These are phyloP conservation scores for Trypanosoma platydactyli DNA, from an alignment of 208 protist genomes.

Conservation along the genomic window DNA sequence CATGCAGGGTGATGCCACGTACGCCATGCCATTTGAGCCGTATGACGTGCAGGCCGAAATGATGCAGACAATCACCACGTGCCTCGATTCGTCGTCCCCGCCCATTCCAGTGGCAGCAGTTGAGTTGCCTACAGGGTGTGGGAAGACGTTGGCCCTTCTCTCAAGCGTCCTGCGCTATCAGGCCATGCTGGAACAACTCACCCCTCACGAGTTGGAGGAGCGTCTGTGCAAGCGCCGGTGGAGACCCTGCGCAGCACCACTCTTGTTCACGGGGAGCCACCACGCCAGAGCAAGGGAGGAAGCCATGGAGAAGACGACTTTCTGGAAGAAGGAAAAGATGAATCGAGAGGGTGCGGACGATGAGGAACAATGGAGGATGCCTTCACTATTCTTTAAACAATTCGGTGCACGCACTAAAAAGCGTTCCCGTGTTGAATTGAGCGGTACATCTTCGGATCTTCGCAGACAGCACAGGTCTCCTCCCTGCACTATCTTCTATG, in stretches of 20 bases:
- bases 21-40: slow-evolving; percentile 38
- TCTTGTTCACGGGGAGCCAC: slow-evolving; percentile 61
- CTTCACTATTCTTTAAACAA: slow-evolving; percentile 54
- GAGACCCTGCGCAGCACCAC: slow-evolving; percentile 51
- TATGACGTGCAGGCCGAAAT: slow-evolving; percentile 85
- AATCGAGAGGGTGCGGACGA: neutral
- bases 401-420: slow-evolving; percentile 44
- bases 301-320: neutral
- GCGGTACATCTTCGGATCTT: slow-evolving; percentile 51
- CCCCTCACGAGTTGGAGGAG: slow-evolving; percentile 91
- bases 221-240: slow-evolving; percentile 79
- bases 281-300: neutral
- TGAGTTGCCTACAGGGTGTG: slow-evolving; percentile 96
- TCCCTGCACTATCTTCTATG: slow-evolving; percentile 92
- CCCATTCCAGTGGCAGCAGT: slow-evolving; percentile 59
- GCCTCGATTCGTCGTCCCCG: slow-evolving; percentile 32
- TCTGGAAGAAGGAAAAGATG: neutral
- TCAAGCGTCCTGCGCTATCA: slow-evolving; percentile 82
- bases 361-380: slow-evolving; percentile 34
- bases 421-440: slow-evolving; percentile 52
- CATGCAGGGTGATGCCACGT: neutral
- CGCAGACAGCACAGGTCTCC: slow-evolving; percentile 49
- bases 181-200: slow-evolving; percentile 89
- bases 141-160: slow-evolving; percentile 96
- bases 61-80: slow-evolving; percentile 66